Conservation (phyloP, 2,329 filamentous ascomycete genomes). For the Arthrobotrys megalospora region DNA sequence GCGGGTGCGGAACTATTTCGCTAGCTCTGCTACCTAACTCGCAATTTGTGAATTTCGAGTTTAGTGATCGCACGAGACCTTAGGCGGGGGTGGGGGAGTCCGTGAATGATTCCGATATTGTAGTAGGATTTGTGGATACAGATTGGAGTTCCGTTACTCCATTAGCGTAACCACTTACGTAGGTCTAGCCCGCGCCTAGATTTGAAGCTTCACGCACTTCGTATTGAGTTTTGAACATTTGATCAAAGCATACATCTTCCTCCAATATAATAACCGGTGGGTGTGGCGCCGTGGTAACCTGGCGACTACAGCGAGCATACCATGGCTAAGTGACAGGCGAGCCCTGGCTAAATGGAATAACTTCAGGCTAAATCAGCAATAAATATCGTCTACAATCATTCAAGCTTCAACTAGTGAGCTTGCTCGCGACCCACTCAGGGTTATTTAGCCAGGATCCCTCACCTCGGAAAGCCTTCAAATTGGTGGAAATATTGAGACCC, state of each 20-base stretch:
- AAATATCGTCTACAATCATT: neutral
- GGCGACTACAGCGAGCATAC: conserved; percentile 17
- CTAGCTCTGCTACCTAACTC: conserved; percentile 12
- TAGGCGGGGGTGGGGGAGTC: conserved; percentile 12
- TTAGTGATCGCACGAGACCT: conserved; percentile 18
- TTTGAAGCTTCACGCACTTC: conserved; percentile 1
- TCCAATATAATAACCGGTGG: conserved; percentile 45
- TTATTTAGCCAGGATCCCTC: conserved; percentile 42
- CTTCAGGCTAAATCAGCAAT: conserved; percentile 20
- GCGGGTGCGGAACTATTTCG: conserved; percentile 19
- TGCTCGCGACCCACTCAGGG: neutral
- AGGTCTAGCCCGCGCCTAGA: neutral
- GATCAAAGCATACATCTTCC: conserved; percentile 7
- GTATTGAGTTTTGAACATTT: conserved; percentile 6
- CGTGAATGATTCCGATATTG: conserved; percentile 6
- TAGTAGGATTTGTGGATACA: neutral
- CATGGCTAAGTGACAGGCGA: conserved; percentile 60
- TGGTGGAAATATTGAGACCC: conserved; percentile 55
- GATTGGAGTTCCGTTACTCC: conserved; percentile 16
- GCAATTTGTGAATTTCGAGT: conserved; percentile 1
- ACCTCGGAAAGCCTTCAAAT: conserved; percentile 58
- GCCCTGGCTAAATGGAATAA: conserved; percentile 53
- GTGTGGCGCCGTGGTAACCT: conserved; percentile 60
- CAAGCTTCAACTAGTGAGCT: conserved; percentile 32
- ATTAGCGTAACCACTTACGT: conserved; percentile 5